phyloP scores from a whole-genome alignment of 2,329 filamentous ascomycete genomes.

The Fusarium sororula region DNA sequence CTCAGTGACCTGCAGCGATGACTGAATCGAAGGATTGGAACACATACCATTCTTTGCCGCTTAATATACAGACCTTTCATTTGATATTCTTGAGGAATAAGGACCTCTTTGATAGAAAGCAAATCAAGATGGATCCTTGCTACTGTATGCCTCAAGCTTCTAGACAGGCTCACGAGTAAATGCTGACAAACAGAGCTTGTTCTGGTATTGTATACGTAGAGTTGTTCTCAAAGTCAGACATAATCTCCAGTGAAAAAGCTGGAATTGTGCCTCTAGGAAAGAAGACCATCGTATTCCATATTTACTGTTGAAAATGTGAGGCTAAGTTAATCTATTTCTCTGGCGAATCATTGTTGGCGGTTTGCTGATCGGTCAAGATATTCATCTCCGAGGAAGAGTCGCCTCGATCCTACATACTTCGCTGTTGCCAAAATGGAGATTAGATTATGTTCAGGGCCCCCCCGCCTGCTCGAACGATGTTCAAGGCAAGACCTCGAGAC shows the following conservation, averaged over 20 bases:
- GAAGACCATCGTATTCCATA: neutral
- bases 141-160: neutral
- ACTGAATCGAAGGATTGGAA: neutral
- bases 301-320: neutral
- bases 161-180: neutral
- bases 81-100: neutral
- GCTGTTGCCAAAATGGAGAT: neutral
- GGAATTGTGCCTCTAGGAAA: neutral
- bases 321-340: neutral
- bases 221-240: neutral
- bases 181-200: neutral
- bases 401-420: neutral
- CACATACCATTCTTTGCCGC: neutral
- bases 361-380: neutral
- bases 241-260: neutral
- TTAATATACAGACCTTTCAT: neutral
- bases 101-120: neutral
- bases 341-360: neutral
- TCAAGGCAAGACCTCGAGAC: neutral
- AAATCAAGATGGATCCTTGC: no score
- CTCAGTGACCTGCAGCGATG: neutral
- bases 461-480: constrained; percentile 3
- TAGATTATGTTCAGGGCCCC: neutral
- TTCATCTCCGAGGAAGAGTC: neutral
- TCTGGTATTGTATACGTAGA: neutral